Evolutionary conservation across 768 basidiomycete species (phyloP), one percentile per base, ranked within the genome.

Genomic region (Suillus bovinus): DNA sequence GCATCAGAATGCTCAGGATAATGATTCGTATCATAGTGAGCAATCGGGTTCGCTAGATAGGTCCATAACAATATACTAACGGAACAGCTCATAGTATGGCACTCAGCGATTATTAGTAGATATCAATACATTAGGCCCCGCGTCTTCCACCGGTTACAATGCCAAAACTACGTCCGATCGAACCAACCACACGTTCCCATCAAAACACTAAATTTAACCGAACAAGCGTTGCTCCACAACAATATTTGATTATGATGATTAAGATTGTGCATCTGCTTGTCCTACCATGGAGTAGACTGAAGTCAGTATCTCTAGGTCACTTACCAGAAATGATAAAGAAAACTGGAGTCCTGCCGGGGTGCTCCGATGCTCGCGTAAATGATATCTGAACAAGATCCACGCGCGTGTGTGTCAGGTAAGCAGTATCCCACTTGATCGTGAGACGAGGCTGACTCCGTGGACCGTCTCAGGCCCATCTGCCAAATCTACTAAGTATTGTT

Each of bases 21-120:
- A 34, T 9, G 34, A 60, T 31, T 20, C 27, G 6, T n/a, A 33
- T 24, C 20, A 33, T 24, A 50, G 61, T 73, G 66, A 62, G 68
- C 64, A 33, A 5, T 29, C 41, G 7, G 20, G 13, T 61, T 61
- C 50, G n/a, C 50, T 52, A 52, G 58, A 47, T 34, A 8, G 14
- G 9, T n/a, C 22, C 46, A 22, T 63, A 22, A 38, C 10, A 59
- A 52, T 52, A 60, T 24, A n/a, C 57, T 49, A 8, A 41, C 24
- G 31, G 24, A 22, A 50, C 41, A 52, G 11, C 6, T 49, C 36
- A 33, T 16, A 58, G n/a, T 49, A 47, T 47, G 52, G 42, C 39
- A 52, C 6, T 13, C 33, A 34, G 53, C 14, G 16, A 34, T 54
- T 22, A 54, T 22, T 10, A 34, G 33, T 34, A 10, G 8, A 34